Conservation (phyloP, 805 yeast species). For the Yamadazyma philogaea region DNA sequence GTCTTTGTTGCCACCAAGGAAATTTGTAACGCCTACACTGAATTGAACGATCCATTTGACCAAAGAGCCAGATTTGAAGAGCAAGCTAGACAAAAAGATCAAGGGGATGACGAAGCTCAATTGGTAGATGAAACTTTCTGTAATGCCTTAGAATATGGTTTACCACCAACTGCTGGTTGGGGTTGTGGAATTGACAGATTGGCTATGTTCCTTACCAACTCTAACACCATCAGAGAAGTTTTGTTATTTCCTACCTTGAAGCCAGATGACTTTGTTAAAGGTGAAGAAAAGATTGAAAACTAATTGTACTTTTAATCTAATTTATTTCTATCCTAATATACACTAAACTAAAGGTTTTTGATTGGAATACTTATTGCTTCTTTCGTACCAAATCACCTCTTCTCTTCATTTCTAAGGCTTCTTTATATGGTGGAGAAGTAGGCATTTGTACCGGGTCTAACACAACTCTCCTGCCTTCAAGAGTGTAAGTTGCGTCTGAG, state of each 20-base stretch:
- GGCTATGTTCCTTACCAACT: conserved; percentile 96
- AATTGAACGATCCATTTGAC: conserved; percentile 97
- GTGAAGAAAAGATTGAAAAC: conserved; percentile 26
- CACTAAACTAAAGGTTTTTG: conserved; percentile 6
- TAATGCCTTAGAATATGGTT: conserved; percentile 95
- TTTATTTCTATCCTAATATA: conserved; percentile 2
- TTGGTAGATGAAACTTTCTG: conserved; percentile 94
- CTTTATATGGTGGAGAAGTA: conserved; percentile 94
- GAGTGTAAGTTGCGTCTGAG: conserved; percentile 89
- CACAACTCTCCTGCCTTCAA: conserved; percentile 34
- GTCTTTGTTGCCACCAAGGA: conserved; percentile 98
- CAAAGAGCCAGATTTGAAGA: conserved; percentile 97
- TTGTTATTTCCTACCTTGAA: conserved; percentile 97
- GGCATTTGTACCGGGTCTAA: conserved; percentile 94
- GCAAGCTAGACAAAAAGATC: conserved; percentile 97
- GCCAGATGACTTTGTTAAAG: conserved; percentile 63
- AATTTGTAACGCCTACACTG: conserved; percentile 97
- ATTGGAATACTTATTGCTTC: conserved; percentile 1
- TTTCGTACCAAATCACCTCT: conserved; percentile 46
- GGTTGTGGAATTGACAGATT: conserved; percentile 98
- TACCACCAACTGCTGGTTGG: conserved; percentile 99
- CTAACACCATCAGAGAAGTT: conserved; percentile 96
- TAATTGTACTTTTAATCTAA: conserved; percentile 4
- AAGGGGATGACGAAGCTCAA: conserved; percentile 99
- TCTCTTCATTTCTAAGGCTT: conserved; percentile 83